A percentile compares a stretch with the other conserved stretches of the same genome.
Evolutionary conservation across 2,329 filamentous ascomycete species (phyloP).

Genomic region (Diaporthe aspalathi): DNA sequence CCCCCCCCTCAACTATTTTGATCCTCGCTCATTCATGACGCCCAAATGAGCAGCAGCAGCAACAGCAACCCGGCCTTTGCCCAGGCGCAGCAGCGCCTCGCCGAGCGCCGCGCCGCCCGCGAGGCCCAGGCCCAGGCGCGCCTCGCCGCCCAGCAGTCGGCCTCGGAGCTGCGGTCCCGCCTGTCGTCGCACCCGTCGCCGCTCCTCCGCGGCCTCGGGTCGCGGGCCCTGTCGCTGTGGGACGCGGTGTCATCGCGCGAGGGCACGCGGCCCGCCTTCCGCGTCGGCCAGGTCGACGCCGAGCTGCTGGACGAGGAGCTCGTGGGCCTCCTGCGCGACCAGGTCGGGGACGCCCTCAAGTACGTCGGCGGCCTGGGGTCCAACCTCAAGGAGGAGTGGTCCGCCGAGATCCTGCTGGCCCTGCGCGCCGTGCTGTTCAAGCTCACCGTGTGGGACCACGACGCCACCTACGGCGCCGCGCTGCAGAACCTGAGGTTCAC

Average conservation of each 20-base stretch:
- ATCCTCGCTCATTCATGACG: slow-evolving; percentile 11
- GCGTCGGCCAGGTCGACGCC: slow-evolving; percentile 95
- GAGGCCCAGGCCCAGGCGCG: slow-evolving; percentile 73
- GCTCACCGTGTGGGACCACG: slow-evolving; percentile 94
- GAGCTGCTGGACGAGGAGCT: slow-evolving; percentile 95
- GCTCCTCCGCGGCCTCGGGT: slow-evolving; percentile 67
- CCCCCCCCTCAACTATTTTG: neutral
- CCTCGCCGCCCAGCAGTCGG: slow-evolving; percentile 56
- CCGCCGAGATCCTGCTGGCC: slow-evolving; percentile 82
- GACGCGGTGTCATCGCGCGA: slow-evolving; percentile 78
- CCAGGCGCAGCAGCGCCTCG: slow-evolving; percentile 87
- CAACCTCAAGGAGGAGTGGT: slow-evolving; percentile 86
- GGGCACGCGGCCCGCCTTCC: slow-evolving; percentile 85
- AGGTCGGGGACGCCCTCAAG: slow-evolving; percentile 88
- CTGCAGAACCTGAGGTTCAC: slow-evolving; percentile 92
- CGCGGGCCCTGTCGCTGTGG: slow-evolving; percentile 71
- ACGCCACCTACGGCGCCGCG: slow-evolving; percentile 92
- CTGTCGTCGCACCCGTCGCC: slow-evolving; percentile 65
- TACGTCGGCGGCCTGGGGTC: slow-evolving; percentile 61
- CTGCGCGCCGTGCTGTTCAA: slow-evolving; percentile 90
- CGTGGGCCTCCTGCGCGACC: slow-evolving; percentile 82
- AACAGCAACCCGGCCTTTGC: slow-evolving; percentile 75
- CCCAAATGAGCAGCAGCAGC: slow-evolving; percentile 53
- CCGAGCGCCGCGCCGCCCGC: slow-evolving; percentile 81
- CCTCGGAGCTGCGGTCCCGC: slow-evolving; percentile 53